phyloP scores from a whole-genome alignment of 2,329 filamentous ascomycete species.

The Xylaria sp. region DNA sequence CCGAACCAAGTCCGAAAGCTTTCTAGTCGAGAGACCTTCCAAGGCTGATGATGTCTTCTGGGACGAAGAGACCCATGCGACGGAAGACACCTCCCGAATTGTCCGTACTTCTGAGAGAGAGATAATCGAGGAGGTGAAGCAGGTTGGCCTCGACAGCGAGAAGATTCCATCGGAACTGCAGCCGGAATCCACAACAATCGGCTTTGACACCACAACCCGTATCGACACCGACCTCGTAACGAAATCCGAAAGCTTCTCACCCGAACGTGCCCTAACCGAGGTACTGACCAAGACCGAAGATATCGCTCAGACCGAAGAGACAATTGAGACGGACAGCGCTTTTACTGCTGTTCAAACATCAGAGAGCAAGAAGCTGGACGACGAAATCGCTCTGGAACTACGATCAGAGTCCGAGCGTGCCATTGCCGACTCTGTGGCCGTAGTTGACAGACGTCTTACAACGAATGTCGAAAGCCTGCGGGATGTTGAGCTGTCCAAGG shows the following conservation, averaged over 20 bases:
- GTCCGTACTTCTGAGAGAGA: neutral
- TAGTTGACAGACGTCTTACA: neutral
- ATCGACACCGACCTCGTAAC: too few species aligned
- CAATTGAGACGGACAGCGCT: too few species aligned
- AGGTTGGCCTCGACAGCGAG: neutral
- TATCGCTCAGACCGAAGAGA: neutral
- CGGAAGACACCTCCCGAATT: too few species aligned
- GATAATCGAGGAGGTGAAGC: neutral
- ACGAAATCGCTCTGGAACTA: neutral
- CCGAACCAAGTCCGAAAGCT: too few species aligned
- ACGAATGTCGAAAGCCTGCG: neutral
- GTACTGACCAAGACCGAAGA: constrained; percentile 6
- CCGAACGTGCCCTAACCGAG: neutral
- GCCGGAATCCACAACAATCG: too few species aligned
- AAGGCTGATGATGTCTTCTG: too few species aligned
- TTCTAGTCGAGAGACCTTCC: too few species aligned
- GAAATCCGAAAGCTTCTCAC: too few species aligned
- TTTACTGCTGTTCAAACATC: too few species aligned
- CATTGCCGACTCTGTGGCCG: neutral
- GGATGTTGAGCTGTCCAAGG: neutral
- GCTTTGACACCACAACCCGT: too few species aligned
- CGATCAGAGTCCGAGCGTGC: neutral
- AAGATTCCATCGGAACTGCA: neutral
- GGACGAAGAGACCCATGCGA: too few species aligned
- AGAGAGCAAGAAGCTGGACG: too few species aligned